These are phyloP conservation scores for Ophiostoma perfectum DNA, from an alignment of 2,329 filamentous ascomycete genomes.

Conservation along the genomic window DNA sequence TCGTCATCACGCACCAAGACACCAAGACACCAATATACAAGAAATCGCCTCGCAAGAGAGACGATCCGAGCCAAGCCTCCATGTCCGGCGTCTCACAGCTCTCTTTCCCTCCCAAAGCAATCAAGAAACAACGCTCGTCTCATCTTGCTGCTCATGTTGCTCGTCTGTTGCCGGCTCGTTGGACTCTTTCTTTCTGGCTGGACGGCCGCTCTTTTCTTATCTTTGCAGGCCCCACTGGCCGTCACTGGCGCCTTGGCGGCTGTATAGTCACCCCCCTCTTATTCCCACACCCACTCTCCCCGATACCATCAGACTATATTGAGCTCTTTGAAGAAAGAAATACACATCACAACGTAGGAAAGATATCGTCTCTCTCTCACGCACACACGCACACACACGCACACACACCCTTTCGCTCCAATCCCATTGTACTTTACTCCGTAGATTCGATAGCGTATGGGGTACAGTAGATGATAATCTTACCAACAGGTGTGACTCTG, in stretches of 20 bases:
- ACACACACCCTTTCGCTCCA: too few species aligned
- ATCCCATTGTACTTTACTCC: too few species aligned
- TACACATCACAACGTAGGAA: not conserved
- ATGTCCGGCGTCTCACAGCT: too few species aligned
- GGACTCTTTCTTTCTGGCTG: not conserved
- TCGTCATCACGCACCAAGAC: too few species aligned
- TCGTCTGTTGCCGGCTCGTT: not conserved
- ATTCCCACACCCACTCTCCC: not conserved
- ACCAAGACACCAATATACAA: too few species aligned
- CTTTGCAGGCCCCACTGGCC: not conserved
- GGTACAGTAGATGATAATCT: not conserved
- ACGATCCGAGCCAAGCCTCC: too few species aligned
- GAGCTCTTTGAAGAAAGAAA: conserved; percentile 3
- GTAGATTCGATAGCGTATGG: too few species aligned
- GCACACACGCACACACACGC: too few species aligned
- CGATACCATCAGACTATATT: conserved; percentile 3
- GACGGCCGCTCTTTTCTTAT: conserved; percentile 6
- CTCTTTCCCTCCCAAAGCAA: not conserved
- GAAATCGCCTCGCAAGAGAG: too few species aligned
- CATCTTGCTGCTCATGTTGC: not conserved
- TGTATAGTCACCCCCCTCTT: not conserved
- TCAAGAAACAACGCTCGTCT: conserved; percentile 4
- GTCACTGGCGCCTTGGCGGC: not conserved
- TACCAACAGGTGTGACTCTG: conserved; percentile 8
- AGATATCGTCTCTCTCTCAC: too few species aligned